Evolutionary conservation across 176 grass and related monocot species (phyloP).

Genomic region (Lolium multiflorum): DNA sequence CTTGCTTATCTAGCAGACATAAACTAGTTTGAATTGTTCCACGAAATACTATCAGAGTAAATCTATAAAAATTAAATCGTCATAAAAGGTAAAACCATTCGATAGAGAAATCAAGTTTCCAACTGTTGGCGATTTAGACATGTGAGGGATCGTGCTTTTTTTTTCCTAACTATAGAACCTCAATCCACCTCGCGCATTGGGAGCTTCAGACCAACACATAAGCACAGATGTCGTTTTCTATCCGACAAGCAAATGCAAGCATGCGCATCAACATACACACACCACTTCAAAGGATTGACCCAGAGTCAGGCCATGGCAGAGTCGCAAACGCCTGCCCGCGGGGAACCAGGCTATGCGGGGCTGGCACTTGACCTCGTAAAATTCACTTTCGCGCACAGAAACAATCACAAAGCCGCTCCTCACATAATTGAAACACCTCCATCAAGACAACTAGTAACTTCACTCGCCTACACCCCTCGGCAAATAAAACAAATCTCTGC

Average conservation of each 20-base stretch:
- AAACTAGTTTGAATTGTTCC: neutral
- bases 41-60: neutral
- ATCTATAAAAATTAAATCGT: neutral
- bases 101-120: neutral
- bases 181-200: neutral
- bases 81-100: neutral
- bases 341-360: too few relatives aligned
- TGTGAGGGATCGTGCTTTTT: neutral
- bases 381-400: too few relatives aligned
- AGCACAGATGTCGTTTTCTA: neutral
- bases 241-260: too few relatives aligned
- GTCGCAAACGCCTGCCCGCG: too few relatives aligned
- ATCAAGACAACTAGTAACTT: too few relatives aligned
- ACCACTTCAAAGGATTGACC: neutral
- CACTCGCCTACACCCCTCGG: too few relatives aligned
- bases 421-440: too few relatives aligned
- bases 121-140: neutral
- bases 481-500: too few relatives aligned
- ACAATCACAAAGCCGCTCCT: too few relatives aligned
- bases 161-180: neutral
- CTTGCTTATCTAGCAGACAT: neutral
- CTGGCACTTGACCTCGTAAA: too few relatives aligned
- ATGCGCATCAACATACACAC: neutral
- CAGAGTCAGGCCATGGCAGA: too few relatives aligned
- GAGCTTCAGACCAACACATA: slow-evolving; percentile 15